A percentile compares a stretch with the other conserved stretches of the same genome.
Conservation (phyloP, 2,329 filamentous ascomycete species). For the Colletotrichum phormii region DNA sequence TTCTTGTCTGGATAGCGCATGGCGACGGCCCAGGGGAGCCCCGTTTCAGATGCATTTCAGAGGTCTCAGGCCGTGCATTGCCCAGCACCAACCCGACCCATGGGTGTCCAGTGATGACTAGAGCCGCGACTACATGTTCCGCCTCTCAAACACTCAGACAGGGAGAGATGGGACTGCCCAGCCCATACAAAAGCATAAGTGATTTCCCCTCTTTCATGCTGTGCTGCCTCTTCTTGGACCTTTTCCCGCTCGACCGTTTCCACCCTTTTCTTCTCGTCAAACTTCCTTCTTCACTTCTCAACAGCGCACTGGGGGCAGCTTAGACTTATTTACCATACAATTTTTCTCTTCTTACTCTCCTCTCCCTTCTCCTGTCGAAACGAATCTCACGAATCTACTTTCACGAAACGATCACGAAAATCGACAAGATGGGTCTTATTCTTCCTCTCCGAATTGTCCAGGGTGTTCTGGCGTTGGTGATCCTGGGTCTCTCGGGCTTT, state of each 20-base stretch:
- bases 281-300: constrained; percentile 29
- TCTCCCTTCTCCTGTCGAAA: constrained; percentile 12
- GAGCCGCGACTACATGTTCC: constrained; percentile 32
- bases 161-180: constrained; percentile 29
- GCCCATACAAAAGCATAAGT: constrained; percentile 34
- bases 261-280: background rate
- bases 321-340: constrained; percentile 22
- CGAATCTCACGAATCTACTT: constrained; percentile 12
- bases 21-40: constrained; percentile 42
- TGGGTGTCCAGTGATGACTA: constrained; percentile 30
- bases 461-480: constrained; percentile 55
- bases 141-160: constrained; percentile 32
- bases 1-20: constrained; percentile 39
- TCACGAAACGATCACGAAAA: constrained; percentile 32
- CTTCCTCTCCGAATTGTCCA: constrained; percentile 59
- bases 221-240: constrained; percentile 32
- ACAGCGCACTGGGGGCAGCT: constrained; percentile 37
- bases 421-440: constrained; percentile 54
- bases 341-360: constrained; percentile 12
- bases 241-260: constrained; percentile 25
- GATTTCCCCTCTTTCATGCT: constrained; percentile 34
- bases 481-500: constrained; percentile 61
- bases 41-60: constrained; percentile 52
- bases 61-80: constrained; percentile 40
- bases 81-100: constrained; percentile 26